Evolutionary conservation across 495 filamentous ascomycete genomes (phyloP).

Genomic region (Penicillium pulvis): DNA sequence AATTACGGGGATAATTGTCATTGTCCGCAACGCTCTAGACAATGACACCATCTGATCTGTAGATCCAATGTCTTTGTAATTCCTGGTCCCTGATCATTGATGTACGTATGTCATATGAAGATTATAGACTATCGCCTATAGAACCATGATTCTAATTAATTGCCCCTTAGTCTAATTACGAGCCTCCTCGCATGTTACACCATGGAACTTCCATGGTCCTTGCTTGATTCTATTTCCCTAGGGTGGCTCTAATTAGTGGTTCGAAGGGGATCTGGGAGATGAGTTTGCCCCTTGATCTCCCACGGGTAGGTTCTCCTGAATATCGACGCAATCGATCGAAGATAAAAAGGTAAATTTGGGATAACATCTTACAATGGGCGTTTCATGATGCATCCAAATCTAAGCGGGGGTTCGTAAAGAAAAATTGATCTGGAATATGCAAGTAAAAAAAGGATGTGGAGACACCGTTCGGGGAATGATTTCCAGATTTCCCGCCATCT

Average conservation of each 20-base stretch:
- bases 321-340: slow-evolving; percentile 24
- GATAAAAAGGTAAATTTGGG: neutral
- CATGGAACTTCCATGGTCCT: slow-evolving; percentile 33
- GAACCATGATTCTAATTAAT: neutral
- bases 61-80: neutral
- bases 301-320: slow-evolving; percentile 27
- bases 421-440: slow-evolving; percentile 23
- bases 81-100: neutral
- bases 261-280: neutral
- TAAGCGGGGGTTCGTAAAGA: neutral
- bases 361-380: slow-evolving; percentile 15
- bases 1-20: neutral
- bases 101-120: neutral
- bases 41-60: slow-evolving; percentile 7
- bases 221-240: slow-evolving; percentile 43
- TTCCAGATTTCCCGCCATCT: neutral
- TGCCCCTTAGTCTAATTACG: neutral
- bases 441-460: slow-evolving; percentile 9
- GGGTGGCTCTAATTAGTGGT: slow-evolving; percentile 13
- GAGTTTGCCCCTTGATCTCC: slow-evolving; percentile 22
- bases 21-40: slow-evolving; percentile 1
- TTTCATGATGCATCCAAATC: slow-evolving; percentile 27
- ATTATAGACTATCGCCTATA: neutral
- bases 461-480: slow-evolving; percentile 1
- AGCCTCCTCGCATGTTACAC: slow-evolving; percentile 36